phyloP scores from a whole-genome alignment of 108 stramenopile species.

The Cyclotella kingstonii region DNA sequence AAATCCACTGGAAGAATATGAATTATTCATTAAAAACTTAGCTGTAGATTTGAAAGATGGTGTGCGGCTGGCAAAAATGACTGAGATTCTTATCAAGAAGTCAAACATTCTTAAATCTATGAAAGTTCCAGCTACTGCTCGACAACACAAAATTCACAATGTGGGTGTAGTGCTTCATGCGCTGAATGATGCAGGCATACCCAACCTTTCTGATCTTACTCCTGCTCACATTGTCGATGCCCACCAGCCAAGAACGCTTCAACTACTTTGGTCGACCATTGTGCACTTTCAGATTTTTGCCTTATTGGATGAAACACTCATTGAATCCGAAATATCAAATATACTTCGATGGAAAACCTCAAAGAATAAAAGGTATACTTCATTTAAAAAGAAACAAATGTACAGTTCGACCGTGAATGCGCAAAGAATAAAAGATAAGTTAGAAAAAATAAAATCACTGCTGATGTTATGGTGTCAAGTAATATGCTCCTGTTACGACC shows the following conservation, averaged over 20 bases:
- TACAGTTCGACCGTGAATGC: not conserved
- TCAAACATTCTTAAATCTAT: constrained; percentile 55
- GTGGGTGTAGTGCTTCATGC: constrained; percentile 62
- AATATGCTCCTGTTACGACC: constrained; percentile 72
- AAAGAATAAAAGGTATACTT: not conserved
- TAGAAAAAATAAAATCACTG: constrained; percentile 50
- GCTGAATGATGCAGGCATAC: constrained; percentile 48
- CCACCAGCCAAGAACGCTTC: constrained; percentile 80
- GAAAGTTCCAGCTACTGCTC: constrained; percentile 84
- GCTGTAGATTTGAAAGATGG: constrained; percentile 95
- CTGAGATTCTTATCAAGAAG: constrained; percentile 62
- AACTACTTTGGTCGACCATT: constrained; percentile 74
- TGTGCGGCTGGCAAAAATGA: constrained; percentile 76
- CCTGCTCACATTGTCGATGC: constrained; percentile 85
- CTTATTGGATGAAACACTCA: constrained; percentile 14
- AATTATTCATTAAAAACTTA: constrained; percentile 78
- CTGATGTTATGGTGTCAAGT: constrained; percentile 83
- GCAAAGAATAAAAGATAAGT: constrained; percentile 11
- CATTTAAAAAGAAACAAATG: not conserved
- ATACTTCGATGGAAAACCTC: constrained; percentile 33
- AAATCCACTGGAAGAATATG: constrained; percentile 86
- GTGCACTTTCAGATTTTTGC: constrained; percentile 33
- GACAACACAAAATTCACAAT: constrained; percentile 93
- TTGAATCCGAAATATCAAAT: constrained; percentile 59
- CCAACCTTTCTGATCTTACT: constrained; percentile 55